Base-by-base conservation (phyloP, 768 basidiomycete species). In the Hirschioporus abietinus region DNA sequence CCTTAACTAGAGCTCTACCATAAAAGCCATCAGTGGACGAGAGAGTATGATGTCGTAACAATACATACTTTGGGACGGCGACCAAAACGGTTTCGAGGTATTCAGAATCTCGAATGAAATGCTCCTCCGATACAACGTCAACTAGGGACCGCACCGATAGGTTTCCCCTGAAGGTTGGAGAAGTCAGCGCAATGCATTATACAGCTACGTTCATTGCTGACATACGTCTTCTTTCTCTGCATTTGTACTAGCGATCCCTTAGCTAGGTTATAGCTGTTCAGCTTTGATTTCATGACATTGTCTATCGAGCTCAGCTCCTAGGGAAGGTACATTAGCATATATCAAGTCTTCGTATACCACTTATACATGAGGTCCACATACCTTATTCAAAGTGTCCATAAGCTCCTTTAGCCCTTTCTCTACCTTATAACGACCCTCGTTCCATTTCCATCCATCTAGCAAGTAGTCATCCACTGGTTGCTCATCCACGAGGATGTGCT, bases 271-370 rank as follows among this genome's bases (percentile, higher is more conserved):
- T 99, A 99, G 74, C 88, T 90, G 71, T 89, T 92, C 57, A 95
- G 79, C 78, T 97, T 98, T 58, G 87, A 81, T 80, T 96, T 96
- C 86, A 97, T 92, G 52, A 92, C 88, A 73, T 91, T 92, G 77
- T 99, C 97, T 69, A 99, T 95, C 24, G 93, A 94, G 25, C 82
- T 82, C 88, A 96, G 93, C 83, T 99, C 97, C 96, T 96, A 73
- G 6, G 12, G 20, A 52, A 23, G 66, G 71, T 66, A 65, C 58
- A 63, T 65, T 63, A 59, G 67, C 68, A 63, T 30, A 64, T 63
- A n/a, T 30, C n/a, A 63, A 64, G 66, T 30, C 65, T 67, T 34
- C 20, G 35, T 62, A 59, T 62, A 36, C 35, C 7, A 57, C 60
- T 24, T 64, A 64, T 26, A 30, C 26, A 61, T 25, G 64, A 24